Evolutionary conservation across 345 rosid genomes (phyloP).

Genomic region (Lepidium africanum): DNA sequence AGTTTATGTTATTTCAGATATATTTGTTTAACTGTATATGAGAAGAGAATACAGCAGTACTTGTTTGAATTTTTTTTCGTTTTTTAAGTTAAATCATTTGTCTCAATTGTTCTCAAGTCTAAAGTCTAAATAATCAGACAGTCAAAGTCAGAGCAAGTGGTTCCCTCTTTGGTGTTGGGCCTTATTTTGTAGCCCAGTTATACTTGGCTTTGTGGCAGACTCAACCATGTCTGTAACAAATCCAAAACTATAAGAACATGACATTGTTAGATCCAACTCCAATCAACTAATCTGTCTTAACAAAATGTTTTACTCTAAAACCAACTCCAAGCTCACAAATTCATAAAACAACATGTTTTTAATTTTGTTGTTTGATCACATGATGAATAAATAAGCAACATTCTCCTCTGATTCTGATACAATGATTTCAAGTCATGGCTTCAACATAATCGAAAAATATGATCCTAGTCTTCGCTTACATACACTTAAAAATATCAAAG

Average conservation of each 20-base stretch:
- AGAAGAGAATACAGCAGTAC: too few species aligned
- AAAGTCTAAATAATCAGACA: not conserved
- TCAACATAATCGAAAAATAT: not conserved
- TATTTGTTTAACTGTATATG: not conserved
- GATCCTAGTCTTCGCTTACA: not conserved
- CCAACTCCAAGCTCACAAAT: not conserved
- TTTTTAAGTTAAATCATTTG: too few species aligned
- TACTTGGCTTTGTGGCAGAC: not conserved
- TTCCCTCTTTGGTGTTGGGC: not conserved
- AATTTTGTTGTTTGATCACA: not conserved
- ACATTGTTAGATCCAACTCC: not conserved
- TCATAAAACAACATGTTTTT: not conserved
- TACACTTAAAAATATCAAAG: too few species aligned
- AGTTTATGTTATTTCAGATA: not conserved
- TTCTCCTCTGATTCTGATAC: not conserved
- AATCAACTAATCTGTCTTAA: too few species aligned
- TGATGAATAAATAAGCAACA: not conserved
- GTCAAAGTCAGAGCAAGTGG: conserved; percentile 10
- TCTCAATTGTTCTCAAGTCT: not conserved
- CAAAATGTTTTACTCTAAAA: not conserved
- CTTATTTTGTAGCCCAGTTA: not conserved
- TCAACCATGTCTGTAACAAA: not conserved
- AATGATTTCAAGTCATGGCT: not conserved
- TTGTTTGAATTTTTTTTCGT: too few species aligned
- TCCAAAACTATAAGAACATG: not conserved